Evolutionary conservation across 73 alveolate genomes (phyloP).

Genomic region (Tetrahymena thermophila): DNA sequence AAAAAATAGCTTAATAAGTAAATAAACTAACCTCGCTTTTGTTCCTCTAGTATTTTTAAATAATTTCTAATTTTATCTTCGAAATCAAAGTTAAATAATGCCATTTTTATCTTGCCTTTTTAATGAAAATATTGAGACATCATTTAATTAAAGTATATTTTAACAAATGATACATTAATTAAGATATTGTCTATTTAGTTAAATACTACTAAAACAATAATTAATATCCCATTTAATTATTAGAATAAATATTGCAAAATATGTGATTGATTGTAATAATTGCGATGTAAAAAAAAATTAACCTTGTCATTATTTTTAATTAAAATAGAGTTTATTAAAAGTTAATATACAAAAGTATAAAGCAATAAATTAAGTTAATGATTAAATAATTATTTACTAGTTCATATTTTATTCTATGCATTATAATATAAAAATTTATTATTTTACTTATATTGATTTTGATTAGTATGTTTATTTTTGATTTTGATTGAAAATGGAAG

Average conservation of each 20-base stretch:
- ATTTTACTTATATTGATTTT: too few species aligned
- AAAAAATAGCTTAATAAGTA: neutral
- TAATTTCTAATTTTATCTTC: neutral
- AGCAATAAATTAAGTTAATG: too few species aligned
- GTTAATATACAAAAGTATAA: neutral
- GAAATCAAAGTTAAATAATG: neutral
- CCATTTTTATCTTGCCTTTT: neutral
- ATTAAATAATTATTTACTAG: neutral
- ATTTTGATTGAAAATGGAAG: too few species aligned
- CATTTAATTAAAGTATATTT: neutral
- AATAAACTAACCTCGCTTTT: too few species aligned
- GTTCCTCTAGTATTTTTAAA: neutral
- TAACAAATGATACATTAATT: neutral
- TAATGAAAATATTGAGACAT: neutral
- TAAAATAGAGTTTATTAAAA: neutral
- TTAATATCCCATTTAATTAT: neutral
- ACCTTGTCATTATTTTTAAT: neutral
- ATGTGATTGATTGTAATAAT: neutral
- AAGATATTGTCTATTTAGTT: neutral
- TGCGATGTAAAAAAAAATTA: neutral
- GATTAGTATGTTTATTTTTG: too few species aligned
- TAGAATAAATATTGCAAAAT: neutral
- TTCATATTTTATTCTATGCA: neutral
- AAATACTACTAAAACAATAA: neutral
- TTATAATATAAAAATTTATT: too few species aligned